Evolutionary conservation across 2,329 filamentous ascomycete species (phyloP).

Genomic region (Fulvia fulva): DNA sequence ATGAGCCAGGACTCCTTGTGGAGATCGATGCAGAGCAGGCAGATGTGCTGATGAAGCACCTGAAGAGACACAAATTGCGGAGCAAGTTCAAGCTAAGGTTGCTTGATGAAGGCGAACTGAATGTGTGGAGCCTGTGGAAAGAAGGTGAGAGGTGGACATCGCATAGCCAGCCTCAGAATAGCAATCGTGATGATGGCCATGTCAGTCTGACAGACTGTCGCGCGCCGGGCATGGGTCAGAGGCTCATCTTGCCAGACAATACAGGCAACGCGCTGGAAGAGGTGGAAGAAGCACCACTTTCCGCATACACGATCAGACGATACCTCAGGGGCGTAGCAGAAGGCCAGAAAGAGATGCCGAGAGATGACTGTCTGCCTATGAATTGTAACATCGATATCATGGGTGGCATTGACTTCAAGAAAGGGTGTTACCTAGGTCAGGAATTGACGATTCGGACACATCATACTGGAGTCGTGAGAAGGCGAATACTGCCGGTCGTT

Average conservation of each 20-base stretch:
- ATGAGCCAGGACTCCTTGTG: constrained; percentile 63
- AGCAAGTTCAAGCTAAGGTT: constrained; percentile 69
- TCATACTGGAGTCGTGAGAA: constrained; percentile 88
- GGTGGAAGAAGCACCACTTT: constrained; percentile 38
- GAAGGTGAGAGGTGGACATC: constrained; percentile 42
- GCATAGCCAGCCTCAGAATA: constrained; percentile 20
- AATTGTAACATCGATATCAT: constrained; percentile 87
- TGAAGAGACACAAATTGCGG: constrained; percentile 81
- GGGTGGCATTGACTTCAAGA: constrained; percentile 83
- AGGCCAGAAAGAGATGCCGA: constrained; percentile 72
- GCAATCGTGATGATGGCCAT: constrained; percentile 15
- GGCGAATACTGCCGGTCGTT: constrained; percentile 77
- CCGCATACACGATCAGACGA: constrained; percentile 68
- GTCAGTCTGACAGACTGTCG: constrained; percentile 40
- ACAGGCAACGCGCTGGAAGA: constrained; percentile 27
- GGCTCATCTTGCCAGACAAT: constrained; percentile 34
- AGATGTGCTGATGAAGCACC: constrained; percentile 60
- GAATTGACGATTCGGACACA: constrained; percentile 94
- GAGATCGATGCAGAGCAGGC: constrained; percentile 74
- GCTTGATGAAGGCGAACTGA: constrained; percentile 60
- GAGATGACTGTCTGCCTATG: constrained; percentile 71
- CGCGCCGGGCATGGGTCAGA: constrained; percentile 35
- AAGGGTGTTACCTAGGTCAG: constrained; percentile 96
- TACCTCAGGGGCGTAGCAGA: constrained; percentile 81
- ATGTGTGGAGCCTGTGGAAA: constrained; percentile 73